Evolutionary conservation across 2,329 filamentous ascomycete species (phyloP).

Genomic region (Parastagonospora avenae): DNA sequence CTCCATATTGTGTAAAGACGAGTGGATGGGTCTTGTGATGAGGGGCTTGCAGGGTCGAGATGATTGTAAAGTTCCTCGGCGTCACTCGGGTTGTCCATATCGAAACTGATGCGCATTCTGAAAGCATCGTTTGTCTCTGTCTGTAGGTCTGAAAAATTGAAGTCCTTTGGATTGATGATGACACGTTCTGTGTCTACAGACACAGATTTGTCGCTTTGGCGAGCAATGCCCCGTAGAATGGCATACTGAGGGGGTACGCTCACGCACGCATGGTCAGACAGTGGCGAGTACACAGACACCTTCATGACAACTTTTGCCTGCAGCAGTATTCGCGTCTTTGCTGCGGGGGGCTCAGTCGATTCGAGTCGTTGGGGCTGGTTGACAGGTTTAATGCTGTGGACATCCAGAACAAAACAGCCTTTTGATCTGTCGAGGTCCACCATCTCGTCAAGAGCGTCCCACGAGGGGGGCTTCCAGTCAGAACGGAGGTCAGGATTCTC

Average conservation of each 20-base stretch:
- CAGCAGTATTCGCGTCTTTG: conserved; percentile 9
- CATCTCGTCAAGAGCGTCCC: conserved; percentile 31
- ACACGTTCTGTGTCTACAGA: conserved; percentile 16
- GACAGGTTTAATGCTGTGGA: conserved; percentile 18
- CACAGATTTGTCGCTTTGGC: neutral
- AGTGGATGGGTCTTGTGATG: conserved; percentile 4
- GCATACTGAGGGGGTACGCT: conserved; percentile 2
- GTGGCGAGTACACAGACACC: conserved; percentile 8
- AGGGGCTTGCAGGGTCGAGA: conserved; percentile 15
- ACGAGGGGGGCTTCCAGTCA: conserved; percentile 28
- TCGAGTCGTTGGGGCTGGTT: neutral
- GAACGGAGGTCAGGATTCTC: conserved; percentile 6
- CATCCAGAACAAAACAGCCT: conserved; percentile 21
- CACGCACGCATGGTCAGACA: neutral
- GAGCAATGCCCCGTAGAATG: conserved; percentile 7
- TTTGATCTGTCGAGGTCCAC: conserved; percentile 25
- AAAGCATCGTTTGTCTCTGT: conserved; percentile 6
- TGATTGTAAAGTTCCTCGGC: conserved; percentile 30
- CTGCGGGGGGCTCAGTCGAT: neutral
- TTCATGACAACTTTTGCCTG: conserved; percentile 6
- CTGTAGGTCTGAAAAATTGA: neutral
- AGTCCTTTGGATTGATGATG: conserved; percentile 23
- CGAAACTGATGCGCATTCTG: conserved; percentile 22
- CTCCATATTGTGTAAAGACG: conserved; percentile 32
- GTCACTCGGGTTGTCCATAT: conserved; percentile 23